These are phyloP conservation scores for Mycena leptocephala DNA, from an alignment of 768 basidiomycete species.

Conservation along the genomic window DNA sequence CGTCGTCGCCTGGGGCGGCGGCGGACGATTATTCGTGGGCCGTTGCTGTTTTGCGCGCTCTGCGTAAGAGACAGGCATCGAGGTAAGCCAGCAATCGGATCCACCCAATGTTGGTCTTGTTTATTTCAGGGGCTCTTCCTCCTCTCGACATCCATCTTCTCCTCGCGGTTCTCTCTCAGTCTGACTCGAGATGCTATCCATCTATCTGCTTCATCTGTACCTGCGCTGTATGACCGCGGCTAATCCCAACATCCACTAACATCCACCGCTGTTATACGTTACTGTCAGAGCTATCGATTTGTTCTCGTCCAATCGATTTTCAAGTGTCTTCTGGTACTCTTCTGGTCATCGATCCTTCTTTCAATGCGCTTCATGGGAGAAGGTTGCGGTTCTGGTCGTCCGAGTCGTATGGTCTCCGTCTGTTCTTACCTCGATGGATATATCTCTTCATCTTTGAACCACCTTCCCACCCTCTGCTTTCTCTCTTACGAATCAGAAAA, in stretches of 20 bases:
- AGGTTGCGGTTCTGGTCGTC: no score
- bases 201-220: neutral
- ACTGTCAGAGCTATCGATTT: neutral
- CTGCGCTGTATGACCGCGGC: neutral
- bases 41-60: constrained; percentile 3
- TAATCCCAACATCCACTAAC: no score
- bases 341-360: no score
- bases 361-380: no score
- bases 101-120: neutral
- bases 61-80: neutral
- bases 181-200: no score
- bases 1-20: neutral
- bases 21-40: neutral
- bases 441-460: no score
- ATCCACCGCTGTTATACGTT: neutral
- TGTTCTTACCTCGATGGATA: no score
- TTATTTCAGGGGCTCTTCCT: neutral
- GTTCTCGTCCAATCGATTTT: neutral
- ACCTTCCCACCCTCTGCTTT: neutral
- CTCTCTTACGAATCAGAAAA: neutral
- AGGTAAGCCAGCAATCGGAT: neutral
- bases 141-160: neutral
- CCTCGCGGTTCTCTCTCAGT: neutral
- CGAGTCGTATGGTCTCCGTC: no score
- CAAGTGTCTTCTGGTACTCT: no score